Percentiles rank a stretch among this genome's conserved stretches.
phyloP scores from a whole-genome alignment of 352 stramenopile genomes.

The Pythium volutum region DNA sequence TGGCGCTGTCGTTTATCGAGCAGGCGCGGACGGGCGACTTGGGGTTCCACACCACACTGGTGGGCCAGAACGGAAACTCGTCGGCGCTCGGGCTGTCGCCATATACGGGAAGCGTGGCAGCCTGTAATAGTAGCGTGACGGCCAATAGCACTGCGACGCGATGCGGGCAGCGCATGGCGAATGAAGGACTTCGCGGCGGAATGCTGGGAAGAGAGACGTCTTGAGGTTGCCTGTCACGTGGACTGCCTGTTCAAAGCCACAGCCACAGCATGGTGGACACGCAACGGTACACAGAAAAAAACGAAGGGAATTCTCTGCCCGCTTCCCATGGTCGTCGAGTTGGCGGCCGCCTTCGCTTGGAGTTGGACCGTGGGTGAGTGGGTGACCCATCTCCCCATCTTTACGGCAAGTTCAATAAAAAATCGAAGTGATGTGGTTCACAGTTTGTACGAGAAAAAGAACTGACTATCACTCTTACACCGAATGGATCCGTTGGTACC shows the following conservation, averaged over 20 bases:
- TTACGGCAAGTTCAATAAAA: conserved; percentile 3
- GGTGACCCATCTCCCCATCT: not conserved
- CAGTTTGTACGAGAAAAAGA: not conserved
- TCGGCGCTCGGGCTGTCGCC: conserved; percentile 19
- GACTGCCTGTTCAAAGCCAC: too few relatives aligned
- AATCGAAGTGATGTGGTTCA: not conserved
- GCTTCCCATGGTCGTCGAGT: too few relatives aligned
- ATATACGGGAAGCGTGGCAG: not conserved
- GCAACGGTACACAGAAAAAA: too few relatives aligned
- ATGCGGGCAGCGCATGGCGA: not conserved
- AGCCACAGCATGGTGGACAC: too few relatives aligned
- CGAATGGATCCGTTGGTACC: not conserved
- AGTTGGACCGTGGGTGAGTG: too few relatives aligned
- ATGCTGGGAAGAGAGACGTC: too few relatives aligned
- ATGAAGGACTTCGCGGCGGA: not conserved
- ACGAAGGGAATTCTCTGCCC: too few relatives aligned
- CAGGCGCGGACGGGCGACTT: conserved; percentile 4
- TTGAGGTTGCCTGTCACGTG: too few relatives aligned
- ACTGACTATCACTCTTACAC: not conserved
- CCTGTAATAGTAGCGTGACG: not conserved
- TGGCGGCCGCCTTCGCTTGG: too few relatives aligned
- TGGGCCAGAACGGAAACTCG: conserved; percentile 19
- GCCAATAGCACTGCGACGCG: not conserved
- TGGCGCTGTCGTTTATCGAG: conserved; percentile 3
- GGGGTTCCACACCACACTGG: conserved; percentile 12